Evolutionary conservation across 805 yeast genomes (phyloP).

Genomic region (Priceomyces melissophilus): DNA sequence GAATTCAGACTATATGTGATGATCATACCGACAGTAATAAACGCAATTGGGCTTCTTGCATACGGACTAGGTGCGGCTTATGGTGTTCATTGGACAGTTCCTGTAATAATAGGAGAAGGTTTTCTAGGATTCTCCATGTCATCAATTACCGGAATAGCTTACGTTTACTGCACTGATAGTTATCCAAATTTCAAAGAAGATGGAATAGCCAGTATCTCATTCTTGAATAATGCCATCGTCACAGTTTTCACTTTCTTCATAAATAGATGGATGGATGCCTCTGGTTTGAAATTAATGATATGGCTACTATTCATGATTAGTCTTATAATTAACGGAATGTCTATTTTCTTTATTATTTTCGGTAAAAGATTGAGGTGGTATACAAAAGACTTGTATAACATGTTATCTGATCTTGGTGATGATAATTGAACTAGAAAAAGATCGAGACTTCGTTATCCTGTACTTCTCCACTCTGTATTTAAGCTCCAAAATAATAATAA

Average conservation of each 20-base stretch:
- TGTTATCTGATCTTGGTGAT: not conserved
- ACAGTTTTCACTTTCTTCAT: constrained; percentile 30
- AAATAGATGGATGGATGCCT: constrained; percentile 25
- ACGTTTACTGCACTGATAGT: constrained; percentile 45
- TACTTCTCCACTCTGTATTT: too few relatives aligned
- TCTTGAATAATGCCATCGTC: constrained; percentile 41
- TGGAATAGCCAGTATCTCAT: constrained; percentile 40
- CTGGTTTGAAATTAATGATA: constrained; percentile 17
- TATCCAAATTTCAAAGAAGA: constrained; percentile 45
- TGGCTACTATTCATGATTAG: constrained; percentile 24
- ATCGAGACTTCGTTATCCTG: too few relatives aligned
- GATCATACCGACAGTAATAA: constrained; percentile 34
- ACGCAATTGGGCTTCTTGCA: constrained; percentile 43
- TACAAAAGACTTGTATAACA: constrained; percentile 1
- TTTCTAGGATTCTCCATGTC: constrained; percentile 46
- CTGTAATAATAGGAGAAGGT: constrained; percentile 45
- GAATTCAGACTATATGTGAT: constrained; percentile 46
- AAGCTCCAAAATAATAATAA: too few relatives aligned
- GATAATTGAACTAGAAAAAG: too few relatives aligned
- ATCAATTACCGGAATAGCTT: constrained; percentile 41
- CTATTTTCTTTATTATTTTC: constrained; percentile 17
- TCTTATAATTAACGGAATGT: constrained; percentile 21
- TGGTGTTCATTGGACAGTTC: constrained; percentile 38
- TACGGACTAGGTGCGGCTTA: constrained; percentile 41
- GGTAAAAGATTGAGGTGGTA: constrained; percentile 22